These are phyloP conservation scores for Grammothele lineata DNA, from an alignment of 768 basidiomycete species.

Conservation along the genomic window DNA sequence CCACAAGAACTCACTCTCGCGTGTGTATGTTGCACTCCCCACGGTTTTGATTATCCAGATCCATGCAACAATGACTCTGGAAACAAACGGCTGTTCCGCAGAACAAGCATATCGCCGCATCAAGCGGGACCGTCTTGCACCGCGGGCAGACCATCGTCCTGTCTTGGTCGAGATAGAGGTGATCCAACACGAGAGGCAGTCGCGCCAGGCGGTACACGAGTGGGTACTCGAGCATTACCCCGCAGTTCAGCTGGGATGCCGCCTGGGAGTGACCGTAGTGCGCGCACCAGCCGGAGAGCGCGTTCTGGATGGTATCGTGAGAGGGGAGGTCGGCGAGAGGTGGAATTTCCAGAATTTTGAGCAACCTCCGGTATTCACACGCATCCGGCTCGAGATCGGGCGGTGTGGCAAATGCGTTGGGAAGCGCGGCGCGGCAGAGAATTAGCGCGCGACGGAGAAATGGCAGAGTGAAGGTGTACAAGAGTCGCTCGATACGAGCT, in stretches of 20 bases:
- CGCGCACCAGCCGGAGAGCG: slow-evolving; percentile 86
- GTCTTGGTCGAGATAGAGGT: slow-evolving; percentile 71
- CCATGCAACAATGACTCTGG: slow-evolving; percentile 89
- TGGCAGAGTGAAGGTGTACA: slow-evolving; percentile 86
- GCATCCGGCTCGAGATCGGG: slow-evolving; percentile 36
- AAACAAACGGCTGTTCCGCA: slow-evolving; percentile 88
- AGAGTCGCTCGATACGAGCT: slow-evolving; percentile 75
- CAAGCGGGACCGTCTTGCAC: slow-evolving; percentile 75
- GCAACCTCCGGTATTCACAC: slow-evolving; percentile 77
- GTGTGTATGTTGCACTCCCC: slow-evolving; percentile 97
- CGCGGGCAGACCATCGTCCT: slow-evolving; percentile 68
- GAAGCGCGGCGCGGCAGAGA: slow-evolving; percentile 71
- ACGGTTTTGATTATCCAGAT: slow-evolving; percentile 55
- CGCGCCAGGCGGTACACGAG: slow-evolving; percentile 76
- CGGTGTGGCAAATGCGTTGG: slow-evolving; percentile 56
- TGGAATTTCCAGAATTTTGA: slow-evolving; percentile 74
- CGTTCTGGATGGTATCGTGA: slow-evolving; percentile 84
- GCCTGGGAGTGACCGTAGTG: slow-evolving; percentile 83
- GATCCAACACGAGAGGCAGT: slow-evolving; percentile 79
- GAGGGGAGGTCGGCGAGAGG: slow-evolving; percentile 73
- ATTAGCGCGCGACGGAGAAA: slow-evolving; percentile 89
- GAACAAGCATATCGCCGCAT: slow-evolving; percentile 87
- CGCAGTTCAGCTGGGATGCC: slow-evolving; percentile 73
- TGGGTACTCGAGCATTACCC: slow-evolving; percentile 79
- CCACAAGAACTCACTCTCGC: slow-evolving; percentile 85